Percentiles rank a stretch among this genome's conserved stretches.
Conservation (phyloP, 139 green algal species). For the Chara braunii region DNA sequence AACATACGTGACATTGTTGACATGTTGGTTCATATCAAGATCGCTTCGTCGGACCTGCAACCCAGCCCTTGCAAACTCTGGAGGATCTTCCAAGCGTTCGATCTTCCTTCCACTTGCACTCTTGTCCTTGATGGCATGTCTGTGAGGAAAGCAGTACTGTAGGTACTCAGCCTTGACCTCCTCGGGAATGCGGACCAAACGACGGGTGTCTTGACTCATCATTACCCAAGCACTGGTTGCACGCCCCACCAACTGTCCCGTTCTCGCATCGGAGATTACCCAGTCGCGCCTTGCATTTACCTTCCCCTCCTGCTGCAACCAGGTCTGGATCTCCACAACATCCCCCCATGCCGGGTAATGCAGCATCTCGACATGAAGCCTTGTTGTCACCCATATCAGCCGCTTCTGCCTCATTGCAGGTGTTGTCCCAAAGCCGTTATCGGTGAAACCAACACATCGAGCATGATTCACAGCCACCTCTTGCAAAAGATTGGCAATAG, state of each 20-base stretch:
- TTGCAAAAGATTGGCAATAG: constrained; percentile 34
- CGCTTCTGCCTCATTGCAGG: constrained; percentile 15
- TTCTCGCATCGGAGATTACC: constrained; percentile 43
- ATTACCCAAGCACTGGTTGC: constrained; percentile 88
- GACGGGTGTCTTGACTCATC: constrained; percentile 72
- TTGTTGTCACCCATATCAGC: constrained; percentile 62
- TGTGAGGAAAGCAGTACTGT: constrained; percentile 5
- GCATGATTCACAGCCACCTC: constrained; percentile 34
- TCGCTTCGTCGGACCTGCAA: constrained; percentile 68
- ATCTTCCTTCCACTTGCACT: no score
- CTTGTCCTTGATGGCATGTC: no score
- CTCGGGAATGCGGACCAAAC: constrained; percentile 66
- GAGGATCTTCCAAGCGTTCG: no score
- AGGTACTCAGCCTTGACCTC: constrained; percentile 50
- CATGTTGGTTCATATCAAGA: constrained; percentile 97
- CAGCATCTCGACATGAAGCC: constrained; percentile 84
- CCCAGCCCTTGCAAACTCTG: no score
- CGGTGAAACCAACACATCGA: constrained; percentile 24
- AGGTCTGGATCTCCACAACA: constrained; percentile 70
- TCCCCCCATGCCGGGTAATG: constrained; percentile 83
- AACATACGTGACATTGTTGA: constrained; percentile 96
- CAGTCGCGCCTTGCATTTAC: constrained; percentile 39
- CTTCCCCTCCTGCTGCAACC: constrained; percentile 74
- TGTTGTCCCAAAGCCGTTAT: constrained; percentile 33
- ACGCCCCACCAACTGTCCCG: constrained; percentile 55